phyloP scores from a whole-genome alignment of 805 yeast species.

The Ogataea chonburiensis region DNA sequence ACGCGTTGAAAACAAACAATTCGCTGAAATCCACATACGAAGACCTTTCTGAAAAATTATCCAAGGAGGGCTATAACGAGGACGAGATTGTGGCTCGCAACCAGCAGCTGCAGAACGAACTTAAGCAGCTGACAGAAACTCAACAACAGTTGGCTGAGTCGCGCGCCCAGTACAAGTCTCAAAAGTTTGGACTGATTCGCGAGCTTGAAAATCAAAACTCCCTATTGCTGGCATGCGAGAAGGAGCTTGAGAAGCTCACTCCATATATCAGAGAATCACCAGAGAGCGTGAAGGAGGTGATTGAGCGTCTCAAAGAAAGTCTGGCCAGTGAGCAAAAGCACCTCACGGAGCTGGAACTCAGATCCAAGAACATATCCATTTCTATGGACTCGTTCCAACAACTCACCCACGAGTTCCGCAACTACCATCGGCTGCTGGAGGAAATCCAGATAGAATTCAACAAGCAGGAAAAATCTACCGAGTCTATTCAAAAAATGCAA shows the following conservation, averaged over 20 bases:
- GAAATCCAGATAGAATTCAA: constrained; percentile 48
- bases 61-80: constrained; percentile 34
- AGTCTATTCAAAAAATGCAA: constrained; percentile 30
- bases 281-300: constrained; percentile 49
- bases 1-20: constrained; percentile 41
- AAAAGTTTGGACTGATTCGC: constrained; percentile 56
- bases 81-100: constrained; percentile 50
- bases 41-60: constrained; percentile 18
- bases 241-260: constrained; percentile 57
- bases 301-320: constrained; percentile 49
- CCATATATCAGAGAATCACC: constrained; percentile 63
- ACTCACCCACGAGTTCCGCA: constrained; percentile 46
- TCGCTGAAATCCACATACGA: constrained; percentile 34
- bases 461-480: constrained; percentile 37
- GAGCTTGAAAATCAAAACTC: constrained; percentile 62
- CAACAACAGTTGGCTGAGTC: constrained; percentile 64
- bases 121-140: constrained; percentile 55
- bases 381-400: constrained; percentile 59
- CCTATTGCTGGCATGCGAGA: constrained; percentile 52
- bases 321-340: constrained; percentile 40
- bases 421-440: constrained; percentile 43
- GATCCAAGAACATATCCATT: constrained; percentile 48
- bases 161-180: constrained; percentile 61
- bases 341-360: constrained; percentile 42
- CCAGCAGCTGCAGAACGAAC: constrained; percentile 55